Evolutionary conservation across 768 basidiomycete species (phyloP), one percentile per base, ranked within the genome.

Genomic region (Tylopilus cervinicoccineus): DNA sequence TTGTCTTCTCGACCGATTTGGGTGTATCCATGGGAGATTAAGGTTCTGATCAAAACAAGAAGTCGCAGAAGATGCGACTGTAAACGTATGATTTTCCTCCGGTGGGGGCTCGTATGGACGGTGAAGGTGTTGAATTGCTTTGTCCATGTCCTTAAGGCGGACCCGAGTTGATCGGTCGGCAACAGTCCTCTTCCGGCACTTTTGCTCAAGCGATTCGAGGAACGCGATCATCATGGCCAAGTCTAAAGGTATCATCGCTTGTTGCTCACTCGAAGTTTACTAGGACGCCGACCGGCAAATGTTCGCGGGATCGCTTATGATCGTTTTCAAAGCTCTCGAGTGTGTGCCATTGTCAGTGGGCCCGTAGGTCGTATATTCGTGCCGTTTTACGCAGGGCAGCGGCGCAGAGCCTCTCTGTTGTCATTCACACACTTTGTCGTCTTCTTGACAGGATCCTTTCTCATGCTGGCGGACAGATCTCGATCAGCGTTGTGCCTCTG

Each of bases 281-380:
- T n/a, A 32, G 49, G 56, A 57, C 40, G 38, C 60, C 60, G 63
- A 47, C 52, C 58, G 63, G 58, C 47, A 59, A 63, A 62, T 45
- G 54, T 55, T 64, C 63, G 63, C 63, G 63, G 63, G 63, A 64
- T 61, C 63, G 63, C 63, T 64, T 62, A 55, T 26, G 20, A 0
- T 40, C 4, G 20, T 33, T 46, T 54, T 40, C 6, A 13, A 34
- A 49, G 38, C 12, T 38, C 16, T 37, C 36, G 52, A 12, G 16
- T 33, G 32, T 10, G 22, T 24, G 44, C 26, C 19, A 19, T 13
- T 28, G 19, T 32, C 32, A 12, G 17, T 20, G 29, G 19, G 22
- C 19, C 43, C n/a, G 27, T 26, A 27, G 38, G 23, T 37, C 45
- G 46, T 42, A 38, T 44, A 42, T 24, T 20, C 27, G 39, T 29